Conservation (phyloP, 805 yeast genomes). For the Ogataea salicorniae region DNA sequence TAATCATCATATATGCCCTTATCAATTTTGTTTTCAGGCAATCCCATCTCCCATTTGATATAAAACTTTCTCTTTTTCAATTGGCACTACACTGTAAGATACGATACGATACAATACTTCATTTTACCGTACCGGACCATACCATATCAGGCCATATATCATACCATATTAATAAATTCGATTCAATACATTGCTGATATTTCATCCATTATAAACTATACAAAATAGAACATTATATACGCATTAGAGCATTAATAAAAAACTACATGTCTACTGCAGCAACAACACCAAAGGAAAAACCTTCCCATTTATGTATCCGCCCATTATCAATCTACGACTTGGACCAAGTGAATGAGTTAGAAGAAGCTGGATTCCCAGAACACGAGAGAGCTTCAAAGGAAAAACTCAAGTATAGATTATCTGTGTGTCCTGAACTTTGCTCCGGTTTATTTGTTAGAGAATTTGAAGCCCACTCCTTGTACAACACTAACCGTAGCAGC, state of each 20-base stretch:
- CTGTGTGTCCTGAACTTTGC: slow-evolving; percentile 83
- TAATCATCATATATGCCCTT: no score
- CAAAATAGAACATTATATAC: no score
- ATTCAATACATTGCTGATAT: no score
- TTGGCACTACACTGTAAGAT: no score
- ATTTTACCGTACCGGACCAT: no score
- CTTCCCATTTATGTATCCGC: slow-evolving; percentile 61
- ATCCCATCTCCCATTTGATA: background rate
- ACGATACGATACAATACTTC: no score
- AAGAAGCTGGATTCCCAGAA: slow-evolving; percentile 63
- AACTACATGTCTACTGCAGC: slow-evolving; percentile 1
- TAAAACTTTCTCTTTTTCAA: no score
- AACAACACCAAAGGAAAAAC: slow-evolving; percentile 35
- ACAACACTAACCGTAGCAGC: slow-evolving; percentile 8
- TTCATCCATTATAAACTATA: no score
- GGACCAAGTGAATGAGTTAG: slow-evolving; percentile 56
- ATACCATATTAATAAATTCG: no score
- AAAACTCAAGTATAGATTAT: slow-evolving; percentile 62
- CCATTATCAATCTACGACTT: slow-evolving; percentile 77
- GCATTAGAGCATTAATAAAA: background rate
- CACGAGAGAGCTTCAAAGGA: slow-evolving; percentile 65
- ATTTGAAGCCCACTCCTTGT: slow-evolving; percentile 32
- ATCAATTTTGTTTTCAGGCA: no score
- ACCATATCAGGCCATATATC: no score
- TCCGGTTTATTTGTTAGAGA: slow-evolving; percentile 81